Percentiles rank a stretch among this genome's conserved stretches.
These are phyloP conservation scores for Hippophae gyantsensis DNA, from an alignment of 306 rosid genomes.

Conservation along the genomic window DNA sequence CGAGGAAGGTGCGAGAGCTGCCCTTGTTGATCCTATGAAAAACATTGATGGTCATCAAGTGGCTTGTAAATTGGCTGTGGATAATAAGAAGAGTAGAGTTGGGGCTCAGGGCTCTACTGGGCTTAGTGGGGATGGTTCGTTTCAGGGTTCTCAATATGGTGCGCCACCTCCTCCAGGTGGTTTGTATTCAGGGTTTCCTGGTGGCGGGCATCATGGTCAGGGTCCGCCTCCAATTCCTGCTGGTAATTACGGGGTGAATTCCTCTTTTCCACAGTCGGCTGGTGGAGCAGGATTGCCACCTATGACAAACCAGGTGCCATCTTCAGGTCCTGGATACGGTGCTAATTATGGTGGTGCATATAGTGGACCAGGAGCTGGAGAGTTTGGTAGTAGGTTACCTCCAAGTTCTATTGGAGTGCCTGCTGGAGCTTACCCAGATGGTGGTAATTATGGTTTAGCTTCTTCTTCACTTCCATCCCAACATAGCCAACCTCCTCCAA, in stretches of 20 bases:
- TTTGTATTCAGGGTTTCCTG: constrained; percentile 40
- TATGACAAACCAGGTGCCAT: constrained; percentile 30
- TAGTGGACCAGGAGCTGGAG: constrained; percentile 22
- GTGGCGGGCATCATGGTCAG: constrained; percentile 39
- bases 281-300: constrained; percentile 7
- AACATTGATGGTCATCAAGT: constrained; percentile 51
- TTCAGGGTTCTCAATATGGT: constrained; percentile 34
- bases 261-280: constrained; percentile 18
- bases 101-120: constrained; percentile 31
- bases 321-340: constrained; percentile 31
- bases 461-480: constrained; percentile 24
- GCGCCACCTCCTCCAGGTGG: constrained; percentile 23
- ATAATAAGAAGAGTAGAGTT: constrained; percentile 19
- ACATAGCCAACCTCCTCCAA: constrained; percentile 33
- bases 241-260: constrained; percentile 28
- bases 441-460: constrained; percentile 37
- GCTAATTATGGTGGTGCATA: constrained; percentile 35
- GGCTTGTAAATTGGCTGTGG: constrained; percentile 53
- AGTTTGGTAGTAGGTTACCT: constrained; percentile 44
- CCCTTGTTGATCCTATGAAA: constrained; percentile 48
- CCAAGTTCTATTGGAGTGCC: constrained; percentile 50
- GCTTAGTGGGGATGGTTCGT: constrained; percentile 19
- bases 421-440: constrained; percentile 44
- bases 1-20: constrained; percentile 51
- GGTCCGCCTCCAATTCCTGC: constrained; percentile 35